Evolutionary conservation across 2,329 filamentous ascomycete genomes (phyloP).

Genomic region (Rhynchosporium graminicola): DNA sequence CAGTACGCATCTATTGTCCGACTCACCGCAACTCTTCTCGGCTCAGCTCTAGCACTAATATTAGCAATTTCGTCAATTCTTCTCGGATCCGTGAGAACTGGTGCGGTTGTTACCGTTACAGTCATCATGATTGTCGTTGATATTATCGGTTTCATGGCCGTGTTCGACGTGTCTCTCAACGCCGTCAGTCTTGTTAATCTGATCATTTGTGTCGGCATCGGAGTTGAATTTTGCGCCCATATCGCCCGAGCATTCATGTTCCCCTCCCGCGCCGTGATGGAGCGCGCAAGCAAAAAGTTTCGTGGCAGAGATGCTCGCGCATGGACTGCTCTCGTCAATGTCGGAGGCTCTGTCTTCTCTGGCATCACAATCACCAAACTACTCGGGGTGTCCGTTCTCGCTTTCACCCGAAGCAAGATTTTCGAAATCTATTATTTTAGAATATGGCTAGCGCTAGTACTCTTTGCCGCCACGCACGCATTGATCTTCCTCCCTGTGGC

Average conservation of each 20-base stretch:
- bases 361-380: constrained; percentile 97
- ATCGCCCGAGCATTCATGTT: constrained; percentile 96
- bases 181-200: constrained; percentile 94
- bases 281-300: constrained; percentile 76
- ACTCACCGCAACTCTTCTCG: constrained; percentile 77
- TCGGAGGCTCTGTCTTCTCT: constrained; percentile 91
- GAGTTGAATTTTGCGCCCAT: constrained; percentile 96
- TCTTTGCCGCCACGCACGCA: constrained; percentile 86
- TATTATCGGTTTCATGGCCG: constrained; percentile 92
- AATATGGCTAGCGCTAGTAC: constrained; percentile 88
- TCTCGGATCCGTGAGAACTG: constrained; percentile 81
- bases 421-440: constrained; percentile 99
- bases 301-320: constrained; percentile 80
- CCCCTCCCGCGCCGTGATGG: constrained; percentile 79
- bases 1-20: constrained; percentile 86
- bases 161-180: constrained; percentile 86
- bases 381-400: constrained; percentile 85
- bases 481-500: constrained; percentile 90
- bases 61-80: constrained; percentile 77
- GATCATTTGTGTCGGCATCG: constrained; percentile 95
- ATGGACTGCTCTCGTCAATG: constrained; percentile 92
- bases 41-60: constrained; percentile 82
- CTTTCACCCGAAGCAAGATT: constrained; percentile 95
- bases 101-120: constrained; percentile 77
- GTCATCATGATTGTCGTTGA: constrained; percentile 93